These are phyloP conservation scores for Musa itinerans DNA, from an alignment of 176 grass and related monocot genomes.

Conservation along the genomic window DNA sequence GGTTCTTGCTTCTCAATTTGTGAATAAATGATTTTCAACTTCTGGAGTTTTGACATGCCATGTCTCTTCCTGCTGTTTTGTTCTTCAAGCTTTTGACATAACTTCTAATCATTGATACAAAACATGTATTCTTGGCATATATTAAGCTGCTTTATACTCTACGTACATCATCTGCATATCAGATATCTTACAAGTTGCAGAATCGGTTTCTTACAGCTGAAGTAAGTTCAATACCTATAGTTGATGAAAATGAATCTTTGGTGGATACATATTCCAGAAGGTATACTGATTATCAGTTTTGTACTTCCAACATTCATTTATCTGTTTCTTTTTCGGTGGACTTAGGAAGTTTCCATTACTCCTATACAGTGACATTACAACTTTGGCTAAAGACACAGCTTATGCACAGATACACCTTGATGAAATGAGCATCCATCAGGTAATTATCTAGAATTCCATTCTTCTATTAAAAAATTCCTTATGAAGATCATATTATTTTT, in stretches of 20 bases:
- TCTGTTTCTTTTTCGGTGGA: background rate
- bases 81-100: background rate
- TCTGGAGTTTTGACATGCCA: background rate
- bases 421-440: conserved; percentile 92
- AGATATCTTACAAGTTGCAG: conserved; percentile 9
- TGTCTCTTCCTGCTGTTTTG: background rate
- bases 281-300: conserved; percentile 24
- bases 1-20: background rate
- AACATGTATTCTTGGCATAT: background rate
- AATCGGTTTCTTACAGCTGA: conserved; percentile 48
- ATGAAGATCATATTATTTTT: background rate
- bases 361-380: conserved; percentile 90
- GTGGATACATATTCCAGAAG: conserved; percentile 96
- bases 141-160: conserved; percentile 8
- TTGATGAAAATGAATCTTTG: conserved; percentile 89
- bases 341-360: conserved; percentile 8
- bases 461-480: background rate
- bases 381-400: conserved; percentile 94
- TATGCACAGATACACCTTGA: conserved; percentile 86
- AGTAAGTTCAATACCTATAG: conserved; percentile 90
- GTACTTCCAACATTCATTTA: background rate
- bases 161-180: conserved; percentile 1
- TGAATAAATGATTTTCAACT: background rate
- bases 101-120: background rate
- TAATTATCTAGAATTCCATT: conserved; percentile 4